Evolutionary conservation across 208 protist species (phyloP), one percentile per base, ranked within the genome.

Genomic region (Wallacemonas sp.): DNA sequence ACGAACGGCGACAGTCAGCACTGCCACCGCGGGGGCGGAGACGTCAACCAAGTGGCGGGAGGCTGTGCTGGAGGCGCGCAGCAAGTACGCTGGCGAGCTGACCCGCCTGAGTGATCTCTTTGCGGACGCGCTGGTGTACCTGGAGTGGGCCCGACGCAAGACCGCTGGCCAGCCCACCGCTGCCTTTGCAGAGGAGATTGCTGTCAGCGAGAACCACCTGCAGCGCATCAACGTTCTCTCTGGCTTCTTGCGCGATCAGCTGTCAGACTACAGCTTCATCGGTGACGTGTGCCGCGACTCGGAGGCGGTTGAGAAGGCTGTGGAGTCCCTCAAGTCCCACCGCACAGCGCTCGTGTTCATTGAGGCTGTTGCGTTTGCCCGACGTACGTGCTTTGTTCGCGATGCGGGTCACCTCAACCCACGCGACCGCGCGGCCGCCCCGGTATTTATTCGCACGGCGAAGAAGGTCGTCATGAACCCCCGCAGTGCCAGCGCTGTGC

Each of bases 381-480:
- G 91, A 0, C 73, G 84, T 26, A 70, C 80, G 31, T 71, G 72
- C 26, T 89, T 93, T 55, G 83, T 96, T 51, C 84, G 86, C 26
- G 82, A 94, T 46, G 71, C 75, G 0, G 88, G 88, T 46, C 74
- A 77, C 26, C 60, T 91, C 21, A 86, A 83, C 61, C 45, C 70
- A 27, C 77, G 80, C 26, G 83, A 91, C 56, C 80, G 79, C 60
- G 68, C 75, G 38, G 88, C 79, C 22, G 76, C 86, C 26, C 81
- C 93, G 66, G 74, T 79, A n/a, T 96, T 94, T 79, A 81, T 94
- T 65, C 91, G 91, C 38, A 90, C 91, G 12, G 74, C 88, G 15
- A 96, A 94, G 75, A 86, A 86, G 51, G 77, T 93, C 19, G 59
- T 81, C 15, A 62, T 78, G 17, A 82, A 86, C 70, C 42, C 22